These are phyloP conservation scores for Pythium diclinum DNA, from an alignment of 352 stramenopile genomes.

Conservation along the genomic window DNA sequence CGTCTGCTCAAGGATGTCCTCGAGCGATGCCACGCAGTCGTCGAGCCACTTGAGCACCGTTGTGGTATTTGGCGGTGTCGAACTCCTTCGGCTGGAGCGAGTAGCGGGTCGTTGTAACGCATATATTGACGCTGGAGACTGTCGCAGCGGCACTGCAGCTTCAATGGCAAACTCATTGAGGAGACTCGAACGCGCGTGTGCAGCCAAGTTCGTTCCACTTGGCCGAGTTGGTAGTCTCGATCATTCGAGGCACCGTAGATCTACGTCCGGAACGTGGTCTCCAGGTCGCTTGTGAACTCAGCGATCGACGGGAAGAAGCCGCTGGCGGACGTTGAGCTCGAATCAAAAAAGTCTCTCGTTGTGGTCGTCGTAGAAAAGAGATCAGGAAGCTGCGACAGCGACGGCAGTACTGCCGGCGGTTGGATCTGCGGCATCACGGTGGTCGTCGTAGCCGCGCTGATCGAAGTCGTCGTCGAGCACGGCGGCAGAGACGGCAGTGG, in stretches of 20 bases:
- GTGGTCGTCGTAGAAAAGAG: conserved; percentile 40
- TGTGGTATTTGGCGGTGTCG: conserved; percentile 64
- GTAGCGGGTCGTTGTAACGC: no score
- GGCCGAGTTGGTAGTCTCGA: conserved; percentile 17
- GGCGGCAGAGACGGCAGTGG: conserved; percentile 34
- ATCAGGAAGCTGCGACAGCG: conserved; percentile 58
- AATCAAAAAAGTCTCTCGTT: conserved; percentile 56
- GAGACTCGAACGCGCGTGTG: conserved; percentile 45
- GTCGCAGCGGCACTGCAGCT: conserved; percentile 23
- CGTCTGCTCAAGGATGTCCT: conserved; percentile 71
- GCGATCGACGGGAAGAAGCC: conserved; percentile 50
- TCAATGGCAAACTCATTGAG: conserved; percentile 23
- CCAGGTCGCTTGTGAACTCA: conserved; percentile 43
- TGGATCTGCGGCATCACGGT: conserved; percentile 4
- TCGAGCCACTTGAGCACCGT: conserved; percentile 70
- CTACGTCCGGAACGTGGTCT: conserved; percentile 48
- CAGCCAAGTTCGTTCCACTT: conserved; percentile 73
- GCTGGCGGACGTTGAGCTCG: conserved; percentile 30
- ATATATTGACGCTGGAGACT: no score
- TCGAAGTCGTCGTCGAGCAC: conserved; percentile 6
- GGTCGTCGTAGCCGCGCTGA: not conserved
- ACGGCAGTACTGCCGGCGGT: conserved; percentile 33
- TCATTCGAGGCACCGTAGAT: not conserved
- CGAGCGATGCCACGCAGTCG: conserved; percentile 62
- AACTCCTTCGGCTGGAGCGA: conserved; percentile 13